Evolutionary conservation across 768 basidiomycete genomes (phyloP).

Genomic region (Tricholomella constricta): DNA sequence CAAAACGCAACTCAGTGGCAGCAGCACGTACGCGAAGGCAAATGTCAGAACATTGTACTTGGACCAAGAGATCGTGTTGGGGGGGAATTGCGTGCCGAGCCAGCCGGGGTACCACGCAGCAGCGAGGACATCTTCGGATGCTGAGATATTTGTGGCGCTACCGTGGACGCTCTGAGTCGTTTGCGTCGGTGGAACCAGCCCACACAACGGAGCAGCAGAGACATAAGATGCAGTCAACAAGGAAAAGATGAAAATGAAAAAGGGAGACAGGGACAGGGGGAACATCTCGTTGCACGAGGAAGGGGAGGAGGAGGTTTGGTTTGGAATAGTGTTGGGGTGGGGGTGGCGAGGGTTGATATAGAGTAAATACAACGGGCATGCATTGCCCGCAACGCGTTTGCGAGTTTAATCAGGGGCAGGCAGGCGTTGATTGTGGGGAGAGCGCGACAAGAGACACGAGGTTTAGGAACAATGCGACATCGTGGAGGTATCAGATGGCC

Average conservation of each 20-base stretch:
- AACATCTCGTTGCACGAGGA: slow-evolving; percentile 1
- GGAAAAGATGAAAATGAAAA: slow-evolving; percentile 15
- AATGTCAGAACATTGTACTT: slow-evolving; percentile 54
- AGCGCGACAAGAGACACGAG: slow-evolving; percentile 6
- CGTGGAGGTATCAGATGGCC: background rate
- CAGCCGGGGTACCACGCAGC: slow-evolving; percentile 62
- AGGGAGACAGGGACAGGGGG: background rate
- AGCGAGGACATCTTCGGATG: slow-evolving; percentile 39
- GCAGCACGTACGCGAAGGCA: slow-evolving; percentile 45
- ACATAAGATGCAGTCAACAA: slow-evolving; percentile 27
- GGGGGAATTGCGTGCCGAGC: slow-evolving; percentile 41
- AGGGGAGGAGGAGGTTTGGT: background rate
- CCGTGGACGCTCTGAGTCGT: background rate
- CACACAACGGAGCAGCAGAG: slow-evolving; percentile 33
- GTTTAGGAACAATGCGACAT: background rate
- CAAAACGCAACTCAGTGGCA: background rate
- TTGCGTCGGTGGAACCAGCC: slow-evolving; percentile 31
- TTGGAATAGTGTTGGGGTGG: background rate
- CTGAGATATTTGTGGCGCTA: slow-evolving; percentile 3
- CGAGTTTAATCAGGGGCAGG: slow-evolving; percentile 1
- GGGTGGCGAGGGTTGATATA: slow-evolving; percentile 6
- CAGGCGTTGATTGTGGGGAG: background rate
- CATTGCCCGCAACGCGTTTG: slow-evolving; percentile 4
- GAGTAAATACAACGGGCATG: background rate
- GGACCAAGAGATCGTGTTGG: slow-evolving; percentile 50